A percentile compares a stretch with the other conserved stretches of the same genome.
phyloP scores from a whole-genome alignment of 768 basidiomycete species.

The Russula virescens region DNA sequence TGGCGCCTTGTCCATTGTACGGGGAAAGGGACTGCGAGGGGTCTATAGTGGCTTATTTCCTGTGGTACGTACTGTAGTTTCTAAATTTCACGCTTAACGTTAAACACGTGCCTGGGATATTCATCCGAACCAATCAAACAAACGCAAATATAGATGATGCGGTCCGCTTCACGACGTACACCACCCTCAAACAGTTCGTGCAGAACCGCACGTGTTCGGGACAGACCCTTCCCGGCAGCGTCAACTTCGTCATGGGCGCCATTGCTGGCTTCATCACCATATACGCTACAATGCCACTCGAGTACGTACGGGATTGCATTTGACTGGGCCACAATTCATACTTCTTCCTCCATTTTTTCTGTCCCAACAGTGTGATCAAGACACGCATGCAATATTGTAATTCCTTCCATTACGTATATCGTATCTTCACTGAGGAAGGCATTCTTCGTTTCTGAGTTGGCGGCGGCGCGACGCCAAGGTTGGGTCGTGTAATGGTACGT shows the following conservation, averaged over 20 bases:
- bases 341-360: neutral
- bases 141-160: slow-evolving; percentile 83
- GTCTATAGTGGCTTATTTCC: slow-evolving; percentile 91
- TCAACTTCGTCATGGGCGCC: slow-evolving; percentile 93
- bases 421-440: slow-evolving; percentile 93
- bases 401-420: slow-evolving; percentile 91
- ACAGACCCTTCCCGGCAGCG: slow-evolving; percentile 73
- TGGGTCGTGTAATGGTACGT: slow-evolving; percentile 77
- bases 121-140: neutral
- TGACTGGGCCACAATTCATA: neutral
- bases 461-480: slow-evolving; percentile 84
- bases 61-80: slow-evolving; percentile 54
- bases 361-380: slow-evolving; percentile 75
- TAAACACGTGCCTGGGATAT: neutral
- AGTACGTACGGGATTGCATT: slow-evolving; percentile 39
- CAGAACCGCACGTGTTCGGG: slow-evolving; percentile 81
- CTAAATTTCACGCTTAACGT: neutral
- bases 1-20: slow-evolving; percentile 73
- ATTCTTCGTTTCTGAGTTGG: slow-evolving; percentile 93
- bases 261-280: slow-evolving; percentile 94
- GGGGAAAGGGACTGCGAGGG: slow-evolving; percentile 77
- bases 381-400: slow-evolving; percentile 98
- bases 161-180: slow-evolving; percentile 94
- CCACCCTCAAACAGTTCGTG: slow-evolving; percentile 89
- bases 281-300: slow-evolving; percentile 81